These are phyloP conservation scores for Solanum peruvianum DNA, from an alignment of 257 asterid genomes.

Conservation along the genomic window DNA sequence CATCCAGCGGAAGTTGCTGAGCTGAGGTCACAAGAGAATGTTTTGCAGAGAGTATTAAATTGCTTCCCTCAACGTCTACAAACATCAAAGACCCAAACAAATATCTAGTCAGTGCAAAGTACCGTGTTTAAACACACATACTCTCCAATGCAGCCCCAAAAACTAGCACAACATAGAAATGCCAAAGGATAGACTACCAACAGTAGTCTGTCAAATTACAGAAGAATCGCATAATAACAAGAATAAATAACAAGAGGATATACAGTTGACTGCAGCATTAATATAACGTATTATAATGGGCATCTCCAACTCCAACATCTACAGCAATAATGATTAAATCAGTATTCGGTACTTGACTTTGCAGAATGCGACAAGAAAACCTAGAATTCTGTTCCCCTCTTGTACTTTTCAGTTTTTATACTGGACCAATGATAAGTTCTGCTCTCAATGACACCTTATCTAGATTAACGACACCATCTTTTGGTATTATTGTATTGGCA, in stretches of 20 bases:
- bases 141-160: not conserved
- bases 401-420: not conserved
- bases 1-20: slow-evolving; percentile 66
- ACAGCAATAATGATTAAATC: not conserved
- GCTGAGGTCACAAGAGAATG: slow-evolving; percentile 57
- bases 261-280: not conserved
- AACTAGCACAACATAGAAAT: not conserved
- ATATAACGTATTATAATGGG: not conserved
- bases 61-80: slow-evolving; percentile 80
- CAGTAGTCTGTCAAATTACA: not conserved
- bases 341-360: not conserved
- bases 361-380: not conserved
- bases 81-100: slow-evolving; percentile 1
- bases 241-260: not conserved
- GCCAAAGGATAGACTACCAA: not conserved
- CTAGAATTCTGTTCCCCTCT: not conserved
- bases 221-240: not conserved
- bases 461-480: not conserved
- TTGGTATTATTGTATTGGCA: not conserved
- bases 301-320: not conserved
- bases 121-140: not conserved
- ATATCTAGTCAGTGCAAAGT: not conserved
- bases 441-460: not conserved
- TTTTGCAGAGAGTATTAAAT: slow-evolving; percentile 68
- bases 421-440: not conserved